Evolutionary conservation across 495 filamentous ascomycete species (phyloP).

Genomic region (Penicillium bovifimosum): DNA sequence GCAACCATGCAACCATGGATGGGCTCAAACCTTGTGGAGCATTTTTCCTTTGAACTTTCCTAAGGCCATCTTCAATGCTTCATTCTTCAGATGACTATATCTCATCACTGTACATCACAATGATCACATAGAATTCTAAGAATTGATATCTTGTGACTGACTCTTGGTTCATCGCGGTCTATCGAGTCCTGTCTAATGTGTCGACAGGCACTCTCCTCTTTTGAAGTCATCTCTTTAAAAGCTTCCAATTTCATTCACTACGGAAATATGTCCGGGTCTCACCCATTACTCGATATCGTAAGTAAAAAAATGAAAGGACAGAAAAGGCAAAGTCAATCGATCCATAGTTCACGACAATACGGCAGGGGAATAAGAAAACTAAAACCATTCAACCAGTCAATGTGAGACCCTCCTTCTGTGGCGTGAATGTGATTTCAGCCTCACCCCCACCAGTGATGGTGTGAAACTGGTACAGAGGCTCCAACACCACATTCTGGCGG

Average conservation of each 20-base stretch:
- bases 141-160: no score
- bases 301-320: background rate
- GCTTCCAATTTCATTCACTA: background rate
- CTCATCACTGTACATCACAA: no score
- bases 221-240: no score
- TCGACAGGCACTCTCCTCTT: no score
- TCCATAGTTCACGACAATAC: background rate
- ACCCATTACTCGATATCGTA: background rate
- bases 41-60: background rate
- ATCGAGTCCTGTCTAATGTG: no score
- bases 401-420: background rate
- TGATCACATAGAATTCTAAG: no score
- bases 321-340: background rate
- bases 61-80: no score
- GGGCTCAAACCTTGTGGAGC: background rate
- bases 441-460: constrained; percentile 11
- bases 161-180: no score
- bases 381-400: background rate
- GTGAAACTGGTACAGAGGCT: constrained; percentile 63
- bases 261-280: background rate
- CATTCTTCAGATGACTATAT: no score
- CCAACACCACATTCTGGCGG: constrained; percentile 46
- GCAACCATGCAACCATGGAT: constrained; percentile 8
- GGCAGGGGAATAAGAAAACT: background rate
- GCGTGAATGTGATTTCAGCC: background rate